Evolutionary conservation across 352 stramenopile genomes (phyloP).

Genomic region (Globisporangium canariense): DNA sequence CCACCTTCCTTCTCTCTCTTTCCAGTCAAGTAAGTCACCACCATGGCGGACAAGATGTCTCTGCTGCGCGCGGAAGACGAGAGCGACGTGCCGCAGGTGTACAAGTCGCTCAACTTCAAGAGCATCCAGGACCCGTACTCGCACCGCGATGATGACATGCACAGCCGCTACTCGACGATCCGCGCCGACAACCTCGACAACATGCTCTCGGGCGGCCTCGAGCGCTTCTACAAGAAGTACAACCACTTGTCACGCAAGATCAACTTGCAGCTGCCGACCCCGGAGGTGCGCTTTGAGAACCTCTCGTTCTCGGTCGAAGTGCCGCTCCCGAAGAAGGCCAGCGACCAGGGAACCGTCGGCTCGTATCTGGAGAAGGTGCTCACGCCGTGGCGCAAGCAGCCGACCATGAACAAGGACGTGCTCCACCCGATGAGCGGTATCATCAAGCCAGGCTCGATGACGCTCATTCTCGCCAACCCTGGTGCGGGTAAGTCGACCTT

Average conservation of each 20-base stretch:
- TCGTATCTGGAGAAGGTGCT: constrained; percentile 41
- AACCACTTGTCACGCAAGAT: constrained; percentile 66
- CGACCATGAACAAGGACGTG: constrained; percentile 41
- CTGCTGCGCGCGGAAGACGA: constrained; percentile 34
- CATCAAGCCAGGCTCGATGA: constrained; percentile 49
- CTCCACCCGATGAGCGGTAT: constrained; percentile 65
- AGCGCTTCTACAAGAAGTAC: constrained; percentile 85
- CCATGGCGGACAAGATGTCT: constrained; percentile 27
- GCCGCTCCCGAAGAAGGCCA: constrained; percentile 29
- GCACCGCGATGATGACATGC: constrained; percentile 40
- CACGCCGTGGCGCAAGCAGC: constrained; percentile 43
- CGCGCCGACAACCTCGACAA: constrained; percentile 62
- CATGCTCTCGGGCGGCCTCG: constrained; percentile 67
- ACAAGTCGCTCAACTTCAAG: constrained; percentile 70
- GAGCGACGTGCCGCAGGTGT: constrained; percentile 54
- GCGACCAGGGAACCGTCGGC: constrained; percentile 50
- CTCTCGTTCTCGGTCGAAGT: constrained; percentile 63
- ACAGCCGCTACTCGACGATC: constrained; percentile 53
- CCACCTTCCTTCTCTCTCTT: not conserved
- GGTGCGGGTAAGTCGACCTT: constrained; percentile 77
- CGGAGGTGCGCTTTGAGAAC: constrained; percentile 78
- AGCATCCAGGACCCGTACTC: constrained; percentile 75
- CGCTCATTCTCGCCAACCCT: constrained; percentile 65
- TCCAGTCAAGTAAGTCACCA: constrained; percentile 7
- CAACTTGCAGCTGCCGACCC: constrained; percentile 54